A percentile compares a stretch with the other conserved stretches of the same genome.
phyloP scores from a whole-genome alignment of 139 green algal genomes.

The Haematococcus sp. region DNA sequence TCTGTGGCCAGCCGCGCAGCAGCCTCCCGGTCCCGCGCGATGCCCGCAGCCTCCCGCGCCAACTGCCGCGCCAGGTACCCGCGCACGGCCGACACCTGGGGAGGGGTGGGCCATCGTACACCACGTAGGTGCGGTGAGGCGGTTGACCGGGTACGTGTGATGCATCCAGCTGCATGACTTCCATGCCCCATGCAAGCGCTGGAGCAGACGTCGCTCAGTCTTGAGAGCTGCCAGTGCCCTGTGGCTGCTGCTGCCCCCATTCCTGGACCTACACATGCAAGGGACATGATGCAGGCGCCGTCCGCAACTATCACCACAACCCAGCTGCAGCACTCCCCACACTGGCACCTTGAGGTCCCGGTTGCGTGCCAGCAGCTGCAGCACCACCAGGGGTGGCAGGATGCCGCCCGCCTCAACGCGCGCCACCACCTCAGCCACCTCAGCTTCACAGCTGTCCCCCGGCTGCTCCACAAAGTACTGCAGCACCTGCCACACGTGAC shows the following conservation, averaged over 20 bases:
- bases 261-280: too few species aligned
- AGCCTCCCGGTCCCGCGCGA: slow-evolving; percentile 28
- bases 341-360: slow-evolving; percentile 64
- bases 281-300: too few species aligned
- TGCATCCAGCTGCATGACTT: too few species aligned
- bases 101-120: neutral
- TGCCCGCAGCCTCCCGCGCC: slow-evolving; percentile 36
- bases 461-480: slow-evolving; percentile 34
- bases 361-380: slow-evolving; percentile 81
- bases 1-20: slow-evolving; percentile 59
- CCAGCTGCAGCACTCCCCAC: slow-evolving; percentile 23
- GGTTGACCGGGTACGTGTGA: too few species aligned
- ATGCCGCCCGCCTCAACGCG: slow-evolving; percentile 76
- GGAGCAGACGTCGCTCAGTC: too few species aligned
- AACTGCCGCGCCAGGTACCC: slow-evolving; percentile 72
- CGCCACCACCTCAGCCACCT: slow-evolving; percentile 62
- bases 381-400: slow-evolving; percentile 88
- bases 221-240: too few species aligned
- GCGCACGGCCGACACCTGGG: slow-evolving; percentile 43
- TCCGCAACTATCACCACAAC: neutral
- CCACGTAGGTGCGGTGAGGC: neutral
- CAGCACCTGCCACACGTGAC: slow-evolving; percentile 19
- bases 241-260: too few species aligned
- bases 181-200: too few species aligned
- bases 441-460: slow-evolving; percentile 10